A percentile compares a stretch with the other conserved stretches of the same genome.
These are phyloP conservation scores for Tolypocladium paradoxum DNA, from an alignment of 2,329 filamentous ascomycete genomes.

Conservation along the genomic window DNA sequence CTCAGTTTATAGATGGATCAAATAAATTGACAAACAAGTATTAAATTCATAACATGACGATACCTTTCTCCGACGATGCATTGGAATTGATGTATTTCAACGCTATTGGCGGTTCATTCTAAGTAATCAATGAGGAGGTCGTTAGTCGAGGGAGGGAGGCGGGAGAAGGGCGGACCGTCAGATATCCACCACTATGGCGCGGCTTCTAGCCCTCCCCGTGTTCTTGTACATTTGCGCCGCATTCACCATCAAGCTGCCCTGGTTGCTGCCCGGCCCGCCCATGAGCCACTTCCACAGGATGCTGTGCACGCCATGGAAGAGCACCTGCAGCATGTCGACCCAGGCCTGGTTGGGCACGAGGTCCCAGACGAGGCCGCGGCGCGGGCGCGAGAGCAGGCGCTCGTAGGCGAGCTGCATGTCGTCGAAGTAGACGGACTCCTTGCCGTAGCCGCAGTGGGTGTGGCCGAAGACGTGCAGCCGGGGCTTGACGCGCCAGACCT, in stretches of 20 bases:
- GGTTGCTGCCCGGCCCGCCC: conserved; percentile 38
- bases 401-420: conserved; percentile 63
- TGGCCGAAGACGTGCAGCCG: conserved; percentile 77
- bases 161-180: conserved; percentile 2
- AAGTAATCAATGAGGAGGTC: background rate
- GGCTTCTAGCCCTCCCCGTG: conserved; percentile 35
- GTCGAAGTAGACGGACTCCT: conserved; percentile 63
- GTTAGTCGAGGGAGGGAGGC: background rate
- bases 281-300: conserved; percentile 47
- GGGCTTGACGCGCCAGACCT: conserved; percentile 66
- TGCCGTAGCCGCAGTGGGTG: conserved; percentile 65
- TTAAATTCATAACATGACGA: background rate
- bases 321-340: conserved; percentile 32
- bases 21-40: background rate
- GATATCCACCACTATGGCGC: conserved; percentile 25
- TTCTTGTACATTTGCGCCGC: conserved; percentile 45
- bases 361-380: conserved; percentile 32
- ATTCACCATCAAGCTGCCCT: conserved; percentile 44
- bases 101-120: background rate
- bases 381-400: conserved; percentile 38
- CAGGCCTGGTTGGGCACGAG: conserved; percentile 34
- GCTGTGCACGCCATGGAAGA: conserved; percentile 33
- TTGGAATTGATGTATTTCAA: background rate
- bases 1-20: background rate
- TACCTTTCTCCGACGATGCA: background rate